Base-by-base conservation (phyloP, 768 basidiomycete genomes). In the Mycena vitilis region DNA sequence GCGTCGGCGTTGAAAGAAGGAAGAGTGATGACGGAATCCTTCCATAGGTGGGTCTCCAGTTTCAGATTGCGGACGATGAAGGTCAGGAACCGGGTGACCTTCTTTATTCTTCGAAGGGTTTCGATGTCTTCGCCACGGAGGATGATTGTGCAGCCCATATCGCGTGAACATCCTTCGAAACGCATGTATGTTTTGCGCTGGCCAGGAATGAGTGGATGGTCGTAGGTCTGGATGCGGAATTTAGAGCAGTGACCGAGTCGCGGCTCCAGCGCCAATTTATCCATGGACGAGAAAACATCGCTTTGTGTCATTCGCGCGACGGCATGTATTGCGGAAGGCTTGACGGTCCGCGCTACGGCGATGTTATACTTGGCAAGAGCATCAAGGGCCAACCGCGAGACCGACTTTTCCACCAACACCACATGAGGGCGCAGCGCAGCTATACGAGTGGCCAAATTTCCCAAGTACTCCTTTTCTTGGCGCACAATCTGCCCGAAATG, bases 101-200 rank as follows among this genome's bases (percentile, higher is more conserved):
- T 92, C 84, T 99, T 99, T 76, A 99, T 87, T 61, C 91, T 91
- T 59, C 87, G 86, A 62, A 99, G 81, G 0, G 89, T 94, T 45
- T 92, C 91, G 63, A 91, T 85, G 74, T 96, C 88, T 5, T 89
- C 96, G 12, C 98, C 98, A 49, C 98, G 88, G 53, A 99, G 79
- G 45, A 99, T 85, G 72, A 99, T 91, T 2, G 98, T 99, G 71
- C 96, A 98, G 0, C 96, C 96, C 87, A 95, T 92, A 70, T 98
- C 95, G 57, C 88, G 87, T 75, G 88, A 92, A 74, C 96, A 98
- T 2, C 97, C 97, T 79, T 99, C 98, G 74, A 99, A 99, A 1
- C 98, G 91, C 95, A 99, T 96, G 75, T 95, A 93, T 0, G 97
- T 95, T 83, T 99, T 99, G 63, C 98, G 86, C 20, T 87, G 87